Conservation (phyloP, 306 rosid genomes). For the Dalbergia cochinchinensis region DNA sequence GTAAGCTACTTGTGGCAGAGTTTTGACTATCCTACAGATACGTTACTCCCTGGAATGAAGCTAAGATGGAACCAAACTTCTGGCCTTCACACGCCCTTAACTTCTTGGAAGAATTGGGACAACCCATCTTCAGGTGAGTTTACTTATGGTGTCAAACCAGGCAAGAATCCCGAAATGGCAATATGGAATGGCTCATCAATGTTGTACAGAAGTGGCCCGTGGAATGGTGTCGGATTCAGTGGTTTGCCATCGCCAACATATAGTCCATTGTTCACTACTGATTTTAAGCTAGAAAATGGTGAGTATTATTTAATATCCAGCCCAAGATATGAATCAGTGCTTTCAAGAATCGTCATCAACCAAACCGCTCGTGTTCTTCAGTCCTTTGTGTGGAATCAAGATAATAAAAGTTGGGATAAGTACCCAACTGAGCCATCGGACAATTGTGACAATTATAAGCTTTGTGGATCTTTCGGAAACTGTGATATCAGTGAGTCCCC, state of each 20-base stretch:
- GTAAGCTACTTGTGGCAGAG: slow-evolving; percentile 4
- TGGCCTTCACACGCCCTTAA: not conserved
- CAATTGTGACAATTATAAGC: slow-evolving; percentile 51
- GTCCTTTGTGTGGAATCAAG: slow-evolving; percentile 45
- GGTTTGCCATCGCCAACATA: not conserved
- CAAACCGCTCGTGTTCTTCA: slow-evolving; percentile 1
- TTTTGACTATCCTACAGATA: slow-evolving; percentile 2
- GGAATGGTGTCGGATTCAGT: not conserved
- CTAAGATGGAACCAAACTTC: not conserved
- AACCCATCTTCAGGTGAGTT: slow-evolving; percentile 25
- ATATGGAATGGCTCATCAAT: not conserved
- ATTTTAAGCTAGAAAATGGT: slow-evolving; percentile 14
- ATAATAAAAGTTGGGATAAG: slow-evolving; percentile 33
- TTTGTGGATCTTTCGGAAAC: slow-evolving; percentile 54
- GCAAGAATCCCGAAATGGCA: not conserved
- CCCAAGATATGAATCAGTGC: slow-evolving; percentile 3
- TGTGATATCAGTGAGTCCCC: slow-evolving; percentile 46
- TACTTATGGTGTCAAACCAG: not conserved
- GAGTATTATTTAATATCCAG: slow-evolving; percentile 44
- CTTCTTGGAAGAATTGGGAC: slow-evolving; percentile 16
- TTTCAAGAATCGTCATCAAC: slow-evolving; percentile 50
- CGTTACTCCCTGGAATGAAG: not conserved
- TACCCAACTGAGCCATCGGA: slow-evolving; percentile 38
- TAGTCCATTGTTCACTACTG: not conserved
- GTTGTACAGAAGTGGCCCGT: slow-evolving; percentile 6